Evolutionary conservation across 2,329 filamentous ascomycete species (phyloP).

Genomic region (Cladophialophora bantiana): DNA sequence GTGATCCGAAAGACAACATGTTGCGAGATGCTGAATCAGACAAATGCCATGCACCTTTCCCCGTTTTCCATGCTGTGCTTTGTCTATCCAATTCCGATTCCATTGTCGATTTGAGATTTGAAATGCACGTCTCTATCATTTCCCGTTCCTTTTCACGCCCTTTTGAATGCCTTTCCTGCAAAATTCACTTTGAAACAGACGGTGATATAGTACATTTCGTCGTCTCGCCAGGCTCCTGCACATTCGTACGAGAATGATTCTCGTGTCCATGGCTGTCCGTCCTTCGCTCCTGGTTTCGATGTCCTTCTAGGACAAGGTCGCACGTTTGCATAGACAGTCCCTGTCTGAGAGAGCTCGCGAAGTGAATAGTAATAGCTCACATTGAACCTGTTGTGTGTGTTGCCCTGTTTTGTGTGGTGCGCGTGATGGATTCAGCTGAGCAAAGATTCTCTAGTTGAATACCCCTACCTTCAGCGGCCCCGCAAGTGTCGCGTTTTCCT

Average conservation of each 20-base stretch:
- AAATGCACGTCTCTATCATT: neutral
- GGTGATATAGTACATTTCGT: neutral
- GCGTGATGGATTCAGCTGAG: neutral
- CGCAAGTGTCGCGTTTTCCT: constrained; percentile 33
- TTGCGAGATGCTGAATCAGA: neutral
- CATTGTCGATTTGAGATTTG: neutral
- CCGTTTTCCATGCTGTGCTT: neutral
- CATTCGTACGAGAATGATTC: neutral
- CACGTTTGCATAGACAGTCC: neutral
- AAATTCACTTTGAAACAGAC: neutral
- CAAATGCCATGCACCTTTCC: neutral
- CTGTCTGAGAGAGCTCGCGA: neutral
- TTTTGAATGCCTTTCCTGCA: neutral
- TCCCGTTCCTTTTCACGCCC: neutral
- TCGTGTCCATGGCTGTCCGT: neutral
- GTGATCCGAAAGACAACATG: neutral
- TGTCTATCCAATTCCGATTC: neutral
- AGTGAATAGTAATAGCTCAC: neutral
- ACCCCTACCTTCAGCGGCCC: constrained; percentile 19
- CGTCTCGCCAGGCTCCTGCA: neutral
- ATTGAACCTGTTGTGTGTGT: neutral
- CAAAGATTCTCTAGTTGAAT: neutral
- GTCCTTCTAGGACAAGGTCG: neutral
- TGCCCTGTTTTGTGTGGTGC: neutral
- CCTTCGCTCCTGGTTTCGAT: neutral